Conservation (phyloP, 2,329 filamentous ascomycete genomes). For the Aspergillus ustus region DNA sequence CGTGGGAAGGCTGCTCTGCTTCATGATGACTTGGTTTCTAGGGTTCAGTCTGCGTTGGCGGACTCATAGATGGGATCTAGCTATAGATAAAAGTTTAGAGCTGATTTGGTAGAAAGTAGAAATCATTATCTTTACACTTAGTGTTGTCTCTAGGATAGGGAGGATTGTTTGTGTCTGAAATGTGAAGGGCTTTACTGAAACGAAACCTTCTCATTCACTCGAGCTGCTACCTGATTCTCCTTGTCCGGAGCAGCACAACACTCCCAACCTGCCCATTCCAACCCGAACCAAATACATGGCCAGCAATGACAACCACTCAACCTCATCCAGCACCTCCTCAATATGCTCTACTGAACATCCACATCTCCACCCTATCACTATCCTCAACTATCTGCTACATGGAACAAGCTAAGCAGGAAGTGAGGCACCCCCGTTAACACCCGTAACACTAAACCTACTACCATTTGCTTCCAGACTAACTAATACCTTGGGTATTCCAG, state of each 20-base stretch:
- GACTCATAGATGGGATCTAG: conserved; percentile 11
- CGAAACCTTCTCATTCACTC: background rate
- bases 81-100: conserved; percentile 30
- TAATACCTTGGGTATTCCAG: background rate
- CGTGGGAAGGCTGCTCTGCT: conserved; percentile 31
- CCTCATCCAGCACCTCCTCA: background rate
- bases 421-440: background rate
- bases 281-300: background rate
- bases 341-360: background rate
- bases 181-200: background rate
- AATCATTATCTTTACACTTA: background rate
- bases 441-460: background rate
- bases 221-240: background rate
- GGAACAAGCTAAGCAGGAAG: background rate
- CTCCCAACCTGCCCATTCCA: background rate
- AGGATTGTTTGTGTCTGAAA: background rate
- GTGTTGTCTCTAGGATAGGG: background rate
- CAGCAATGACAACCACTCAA: background rate
- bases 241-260: background rate
- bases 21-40: conserved; percentile 39
- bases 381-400: background rate
- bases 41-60: conserved; percentile 33
- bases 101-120: background rate
- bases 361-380: background rate
- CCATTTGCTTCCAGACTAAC: background rate